Evolutionary conservation across 495 filamentous ascomycete genomes (phyloP).

Genomic region (Sporormia fimetaria): DNA sequence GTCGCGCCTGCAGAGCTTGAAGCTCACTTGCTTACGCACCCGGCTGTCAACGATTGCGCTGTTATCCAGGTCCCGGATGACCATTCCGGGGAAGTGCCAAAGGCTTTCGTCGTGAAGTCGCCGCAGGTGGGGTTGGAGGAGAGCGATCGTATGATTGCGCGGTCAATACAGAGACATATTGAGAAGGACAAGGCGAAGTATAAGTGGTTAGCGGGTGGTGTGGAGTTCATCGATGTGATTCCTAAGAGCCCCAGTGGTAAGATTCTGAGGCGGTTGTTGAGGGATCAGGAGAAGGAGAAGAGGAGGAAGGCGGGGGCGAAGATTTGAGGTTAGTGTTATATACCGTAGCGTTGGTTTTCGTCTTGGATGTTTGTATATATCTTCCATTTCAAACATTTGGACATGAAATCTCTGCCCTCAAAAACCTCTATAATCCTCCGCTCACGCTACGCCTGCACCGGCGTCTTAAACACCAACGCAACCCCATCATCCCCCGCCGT

Average conservation of each 20-base stretch:
- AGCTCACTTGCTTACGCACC: constrained; percentile 74
- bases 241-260: constrained; percentile 91
- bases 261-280: constrained; percentile 70
- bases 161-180: constrained; percentile 63
- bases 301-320: constrained; percentile 40
- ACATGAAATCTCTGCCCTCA: background rate
- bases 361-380: too few relatives aligned
- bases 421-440: background rate
- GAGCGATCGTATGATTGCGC: constrained; percentile 45
- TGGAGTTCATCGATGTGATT: constrained; percentile 62
- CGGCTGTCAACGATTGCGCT: constrained; percentile 68
- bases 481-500: constrained; percentile 85
- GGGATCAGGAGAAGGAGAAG: constrained; percentile 66
- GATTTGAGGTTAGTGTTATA: constrained; percentile 6
- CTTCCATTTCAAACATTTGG: background rate
- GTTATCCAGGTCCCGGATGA: constrained; percentile 74
- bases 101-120: constrained; percentile 75
- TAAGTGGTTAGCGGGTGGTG: constrained; percentile 81
- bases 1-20: constrained; percentile 88
- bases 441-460: background rate
- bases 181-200: constrained; percentile 74
- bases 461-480: constrained; percentile 45
- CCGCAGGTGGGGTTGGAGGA: constrained; percentile 46
- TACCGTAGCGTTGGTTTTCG: background rate
- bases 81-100: constrained; percentile 68